These are phyloP conservation scores for Aspergillus felis DNA, from an alignment of 2,329 filamentous ascomycete species.

Conservation along the genomic window DNA sequence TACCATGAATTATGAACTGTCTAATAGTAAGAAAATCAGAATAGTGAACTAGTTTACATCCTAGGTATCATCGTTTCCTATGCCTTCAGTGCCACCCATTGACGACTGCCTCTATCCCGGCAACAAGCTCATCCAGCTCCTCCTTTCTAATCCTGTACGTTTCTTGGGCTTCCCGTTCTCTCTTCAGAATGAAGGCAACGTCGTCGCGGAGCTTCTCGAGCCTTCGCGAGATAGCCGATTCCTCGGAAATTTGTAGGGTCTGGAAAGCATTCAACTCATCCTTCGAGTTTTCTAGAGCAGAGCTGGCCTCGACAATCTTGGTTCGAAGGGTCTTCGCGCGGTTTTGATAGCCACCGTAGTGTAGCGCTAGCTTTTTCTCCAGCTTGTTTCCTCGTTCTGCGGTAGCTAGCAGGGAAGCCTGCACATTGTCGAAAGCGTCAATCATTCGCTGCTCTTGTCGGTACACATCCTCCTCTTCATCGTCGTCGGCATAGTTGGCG, in stretches of 20 bases:
- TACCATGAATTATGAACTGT: background rate
- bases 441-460: slow-evolving; percentile 57
- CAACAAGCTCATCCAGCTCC: slow-evolving; percentile 64
- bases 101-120: slow-evolving; percentile 27
- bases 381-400: slow-evolving; percentile 81
- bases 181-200: slow-evolving; percentile 70
- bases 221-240: slow-evolving; percentile 67
- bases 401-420: slow-evolving; percentile 66
- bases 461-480: slow-evolving; percentile 65
- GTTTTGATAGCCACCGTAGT: slow-evolving; percentile 86
- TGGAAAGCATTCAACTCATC: slow-evolving; percentile 70
- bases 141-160: slow-evolving; percentile 71
- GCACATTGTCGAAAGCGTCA: slow-evolving; percentile 69
- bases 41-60: background rate
- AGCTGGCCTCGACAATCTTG: slow-evolving; percentile 73
- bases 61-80: background rate
- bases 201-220: slow-evolving; percentile 76
- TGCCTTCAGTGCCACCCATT: slow-evolving; percentile 37
- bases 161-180: slow-evolving; percentile 90
- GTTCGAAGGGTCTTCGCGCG: slow-evolving; percentile 73
- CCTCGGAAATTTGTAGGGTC: slow-evolving; percentile 73
- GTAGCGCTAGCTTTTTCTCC: slow-evolving; percentile 86
- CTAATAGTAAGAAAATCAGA: background rate
- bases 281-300: slow-evolving; percentile 68
- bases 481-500: slow-evolving; percentile 73